Evolutionary conservation across 495 filamentous ascomycete species (phyloP), one percentile per base, ranked within the genome.

Genomic region (Clavariopsis aquatica): DNA sequence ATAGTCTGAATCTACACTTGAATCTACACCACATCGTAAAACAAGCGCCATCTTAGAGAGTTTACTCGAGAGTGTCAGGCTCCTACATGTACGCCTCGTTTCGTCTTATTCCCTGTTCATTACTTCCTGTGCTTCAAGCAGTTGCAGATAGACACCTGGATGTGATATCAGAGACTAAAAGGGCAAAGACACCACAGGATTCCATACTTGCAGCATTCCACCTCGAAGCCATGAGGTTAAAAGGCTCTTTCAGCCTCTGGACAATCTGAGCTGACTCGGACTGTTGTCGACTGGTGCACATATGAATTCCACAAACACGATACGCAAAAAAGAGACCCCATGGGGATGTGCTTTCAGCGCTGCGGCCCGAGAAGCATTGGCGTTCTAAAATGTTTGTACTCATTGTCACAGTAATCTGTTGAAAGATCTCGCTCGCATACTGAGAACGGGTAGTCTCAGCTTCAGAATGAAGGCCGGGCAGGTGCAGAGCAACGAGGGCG

Each of bases 311-410:
- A 49, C 52, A 73, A 24, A 70, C 38, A 15, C 38, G 63, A 51
- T 73, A 71, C 34, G 67, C 70, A 54, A 68, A 71, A 54, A 63
- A 71, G 9, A 73, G 66, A 26, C 71, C 68, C 73, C 70, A 71
- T 46, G 67, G 66, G 22, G 71, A 67, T 47, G 74, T 70, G 47
- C 72, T 59, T 13, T 73, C 67, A 43, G 70, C 57, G 62, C 71
- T 54, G 26, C 70, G 69, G 54, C 68, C 66, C 45, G 68, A 28
- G 61, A 73, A 72, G 62, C 69, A 72, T 60, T 65, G 62, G 36
- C 52, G 62, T 38, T 64, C 67, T 23, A 68, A 52, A 6, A 73
- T 52, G 47, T 71, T 72, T 13, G 45, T 49, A 26, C 49, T 64
- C 29, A 71, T 68, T 26, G 41, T 57, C 49, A 69, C 61, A 47